Percentiles rank a stretch among this genome's conserved stretches.
These are phyloP conservation scores for Hippophae tibetana DNA, from an alignment of 306 rosid species.

Conservation along the genomic window DNA sequence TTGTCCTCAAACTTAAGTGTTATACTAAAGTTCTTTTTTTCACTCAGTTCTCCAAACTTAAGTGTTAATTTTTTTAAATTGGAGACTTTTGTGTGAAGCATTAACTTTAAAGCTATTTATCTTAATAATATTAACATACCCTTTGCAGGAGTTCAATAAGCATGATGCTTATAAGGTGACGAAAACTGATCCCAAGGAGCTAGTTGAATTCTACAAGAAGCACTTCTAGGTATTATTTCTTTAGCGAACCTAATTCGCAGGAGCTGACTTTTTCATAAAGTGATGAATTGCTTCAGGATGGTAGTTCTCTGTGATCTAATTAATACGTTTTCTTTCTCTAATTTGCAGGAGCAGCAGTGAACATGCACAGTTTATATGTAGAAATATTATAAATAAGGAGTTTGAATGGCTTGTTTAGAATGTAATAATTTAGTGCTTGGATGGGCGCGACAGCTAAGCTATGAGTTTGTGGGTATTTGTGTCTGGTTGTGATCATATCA, in stretches of 20 bases:
- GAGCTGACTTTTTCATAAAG: not conserved
- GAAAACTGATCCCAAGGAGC: slow-evolving; percentile 36
- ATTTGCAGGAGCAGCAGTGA: not conserved
- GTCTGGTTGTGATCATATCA: no score
- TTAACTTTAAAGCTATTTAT: no score
- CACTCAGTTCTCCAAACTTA: no score
- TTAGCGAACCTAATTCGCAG: not conserved
- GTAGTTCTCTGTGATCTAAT: not conserved
- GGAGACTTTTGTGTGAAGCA: no score
- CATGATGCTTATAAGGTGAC: slow-evolving; percentile 54
- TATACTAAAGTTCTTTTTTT: no score
- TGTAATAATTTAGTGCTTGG: not conserved
- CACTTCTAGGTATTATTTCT: slow-evolving; percentile 36
- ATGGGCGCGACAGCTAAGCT: no score
- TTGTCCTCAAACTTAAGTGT: no score
- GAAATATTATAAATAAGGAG: not conserved
- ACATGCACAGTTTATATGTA: no score
- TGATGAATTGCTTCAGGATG: not conserved
- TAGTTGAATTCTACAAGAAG: slow-evolving; percentile 36
- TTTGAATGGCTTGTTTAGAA: not conserved
- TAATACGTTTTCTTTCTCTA: not conserved
- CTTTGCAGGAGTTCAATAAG: slow-evolving; percentile 49
- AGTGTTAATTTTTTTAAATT: no score
- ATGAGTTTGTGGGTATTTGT: no score
- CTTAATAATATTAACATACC: not conserved